Conservation (phyloP, 2,329 filamentous ascomycete genomes). For the Didymella keratinophila region DNA sequence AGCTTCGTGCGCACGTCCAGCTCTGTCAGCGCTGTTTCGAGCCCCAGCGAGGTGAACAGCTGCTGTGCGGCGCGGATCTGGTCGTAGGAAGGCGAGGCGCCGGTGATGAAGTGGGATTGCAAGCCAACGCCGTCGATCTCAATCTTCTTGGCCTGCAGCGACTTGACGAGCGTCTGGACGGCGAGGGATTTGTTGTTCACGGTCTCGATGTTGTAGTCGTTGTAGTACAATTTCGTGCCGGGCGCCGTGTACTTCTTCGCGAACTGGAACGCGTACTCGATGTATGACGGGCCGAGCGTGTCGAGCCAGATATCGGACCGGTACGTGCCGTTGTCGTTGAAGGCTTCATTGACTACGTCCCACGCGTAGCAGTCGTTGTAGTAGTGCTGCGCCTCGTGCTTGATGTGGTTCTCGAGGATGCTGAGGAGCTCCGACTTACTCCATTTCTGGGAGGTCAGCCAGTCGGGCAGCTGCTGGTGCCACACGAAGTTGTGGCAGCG, state of each 20-base stretch:
- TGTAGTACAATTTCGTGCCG: slow-evolving; percentile 67
- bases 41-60: slow-evolving; percentile 60
- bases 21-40: slow-evolving; percentile 69
- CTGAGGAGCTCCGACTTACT: slow-evolving; percentile 65
- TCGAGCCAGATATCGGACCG: slow-evolving; percentile 63
- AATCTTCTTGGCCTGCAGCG: slow-evolving; percentile 49
- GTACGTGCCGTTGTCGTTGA: slow-evolving; percentile 65
- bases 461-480: slow-evolving; percentile 63
- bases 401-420: slow-evolving; percentile 68
- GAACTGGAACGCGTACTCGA: slow-evolving; percentile 64
- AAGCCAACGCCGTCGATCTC: slow-evolving; percentile 69
- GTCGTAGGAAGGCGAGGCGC: slow-evolving; percentile 58
- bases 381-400: slow-evolving; percentile 65
- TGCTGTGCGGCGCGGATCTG: slow-evolving; percentile 57
- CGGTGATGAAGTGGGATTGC: slow-evolving; percentile 68
- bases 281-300: slow-evolving; percentile 64
- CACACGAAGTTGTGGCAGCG: slow-evolving; percentile 69
- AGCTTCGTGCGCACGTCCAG: slow-evolving; percentile 64
- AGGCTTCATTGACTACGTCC: slow-evolving; percentile 72
- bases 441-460: slow-evolving; percentile 63
- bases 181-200: slow-evolving; percentile 57
- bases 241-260: slow-evolving; percentile 64
- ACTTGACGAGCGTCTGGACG: slow-evolving; percentile 43
- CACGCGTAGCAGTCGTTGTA: slow-evolving; percentile 68
- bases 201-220: slow-evolving; percentile 70